Percentiles rank a stretch among this genome's conserved stretches.
Evolutionary conservation across 805 yeast species (phyloP).

Genomic region (Starmerella potacharoeniae): DNA sequence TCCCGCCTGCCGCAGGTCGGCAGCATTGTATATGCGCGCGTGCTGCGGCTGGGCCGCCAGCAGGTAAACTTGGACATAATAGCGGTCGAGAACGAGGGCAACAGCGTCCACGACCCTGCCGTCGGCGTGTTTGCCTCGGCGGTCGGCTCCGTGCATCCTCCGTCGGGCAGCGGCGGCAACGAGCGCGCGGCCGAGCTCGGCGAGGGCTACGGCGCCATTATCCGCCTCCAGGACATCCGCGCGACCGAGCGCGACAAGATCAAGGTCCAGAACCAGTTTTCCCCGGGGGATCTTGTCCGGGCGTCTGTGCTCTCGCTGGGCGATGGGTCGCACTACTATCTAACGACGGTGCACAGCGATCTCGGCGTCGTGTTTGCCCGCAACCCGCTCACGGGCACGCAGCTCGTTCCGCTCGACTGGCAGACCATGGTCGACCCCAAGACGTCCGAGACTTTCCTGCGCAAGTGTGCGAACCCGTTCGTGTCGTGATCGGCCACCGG

Average conservation of each 20-base stretch:
- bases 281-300: conserved; percentile 86
- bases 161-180: conserved; percentile 17
- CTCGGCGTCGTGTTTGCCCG: conserved; percentile 88
- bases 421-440: conserved; percentile 76
- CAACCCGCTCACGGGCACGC: conserved; percentile 53
- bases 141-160: conserved; percentile 24
- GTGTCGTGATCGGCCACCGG: conserved; percentile 5
- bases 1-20: conserved; percentile 60
- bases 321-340: conserved; percentile 83
- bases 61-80: conserved; percentile 73
- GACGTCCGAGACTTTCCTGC: conserved; percentile 60
- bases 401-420: conserved; percentile 90
- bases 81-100: conserved; percentile 51
- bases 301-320: conserved; percentile 77
- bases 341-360: conserved; percentile 81
- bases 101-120: conserved; percentile 50
- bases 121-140: conserved; percentile 44
- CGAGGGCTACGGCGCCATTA: conserved; percentile 77
- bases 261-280: conserved; percentile 62
- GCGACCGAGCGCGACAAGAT: conserved; percentile 85
- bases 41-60: conserved; percentile 51
- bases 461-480: conserved; percentile 89
- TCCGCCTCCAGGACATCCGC: conserved; percentile 78
- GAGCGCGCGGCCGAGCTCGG: conserved; percentile 46
- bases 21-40: conserved; percentile 67